Evolutionary conservation across 148 eudicot species (phyloP), one percentile per base, ranked within the genome.

Genomic region (Tetragonia tetragonoides): DNA sequence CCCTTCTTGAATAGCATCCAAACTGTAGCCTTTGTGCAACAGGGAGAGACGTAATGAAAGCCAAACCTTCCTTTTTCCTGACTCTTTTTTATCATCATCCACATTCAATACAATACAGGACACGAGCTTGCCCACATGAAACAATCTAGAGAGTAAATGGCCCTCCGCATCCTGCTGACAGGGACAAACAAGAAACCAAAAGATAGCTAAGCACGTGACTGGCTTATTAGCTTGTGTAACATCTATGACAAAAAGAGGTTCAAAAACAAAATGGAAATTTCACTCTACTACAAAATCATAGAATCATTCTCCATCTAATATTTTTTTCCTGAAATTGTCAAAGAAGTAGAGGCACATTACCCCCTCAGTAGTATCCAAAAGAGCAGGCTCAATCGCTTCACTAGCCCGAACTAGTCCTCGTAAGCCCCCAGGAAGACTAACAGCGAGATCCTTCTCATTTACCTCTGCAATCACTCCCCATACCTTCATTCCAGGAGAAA

Each of bases 391-490:
- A 72, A 89, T 82, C 17, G 99, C 94, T 74, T 95, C 99, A 84
- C 75, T 77, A 59, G 95, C 89, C 59, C 92, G 97, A 77, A 93
- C 97, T 81, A 95, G 83, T 76, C 99, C 99, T 71, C 97, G 94
- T 53, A 95, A 84, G 41, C 99, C 99, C 10, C 97, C 97, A 67
- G 99, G 99, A 80, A 95, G 97, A 86, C 90, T 87, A 61, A 95
- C 87, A 67, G 90, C 95, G 72, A 95, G 84, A 82, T 95, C 99
- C 83, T 90, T 95, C 81, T 90, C 90, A 84, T 93, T 93, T 56
- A 93, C 88, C 83, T 95, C 99, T 34, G 92, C 77, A 85, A 95
- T 80, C 76, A 90, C 94, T 85, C 99, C 99, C 97, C 88, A 95
- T 15, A 95, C 81, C 86, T 91, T 95, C 99, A 95, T 95, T 81